phyloP scores from a whole-genome alignment of 78 protist species.

The Chrysochromulina tobinii region DNA sequence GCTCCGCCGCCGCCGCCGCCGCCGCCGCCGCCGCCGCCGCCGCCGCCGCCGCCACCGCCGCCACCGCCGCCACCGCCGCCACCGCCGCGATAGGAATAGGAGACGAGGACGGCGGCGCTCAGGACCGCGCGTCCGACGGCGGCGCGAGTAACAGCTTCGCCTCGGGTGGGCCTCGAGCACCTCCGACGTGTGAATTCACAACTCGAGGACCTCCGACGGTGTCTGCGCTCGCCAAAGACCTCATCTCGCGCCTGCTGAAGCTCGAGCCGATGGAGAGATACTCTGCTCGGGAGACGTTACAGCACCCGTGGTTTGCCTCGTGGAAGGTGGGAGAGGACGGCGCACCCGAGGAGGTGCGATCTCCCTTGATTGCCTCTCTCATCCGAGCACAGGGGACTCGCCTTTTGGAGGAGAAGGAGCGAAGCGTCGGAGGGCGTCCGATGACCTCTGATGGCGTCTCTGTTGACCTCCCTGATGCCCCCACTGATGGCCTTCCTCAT shows the following conservation, averaged over 20 bases:
- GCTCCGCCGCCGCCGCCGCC: no score
- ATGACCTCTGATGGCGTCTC: no score
- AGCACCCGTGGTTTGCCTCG: neutral
- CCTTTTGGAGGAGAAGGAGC: neutral
- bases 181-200: neutral
- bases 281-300: neutral
- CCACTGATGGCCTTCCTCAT: no score
- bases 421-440: no score
- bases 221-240: neutral
- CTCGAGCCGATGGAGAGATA: neutral
- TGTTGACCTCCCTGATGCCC: no score
- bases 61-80: neutral
- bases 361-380: no score
- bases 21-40: neutral
- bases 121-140: neutral
- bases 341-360: neutral
- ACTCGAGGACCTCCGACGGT: neutral
- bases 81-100: neutral
- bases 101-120: neutral
- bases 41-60: neutral
- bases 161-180: neutral
- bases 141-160: neutral
- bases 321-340: neutral
- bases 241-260: neutral
- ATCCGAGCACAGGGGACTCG: neutral